Conservation (phyloP, 176 grass and related monocot genomes). For the Zoysia pacifica region DNA sequence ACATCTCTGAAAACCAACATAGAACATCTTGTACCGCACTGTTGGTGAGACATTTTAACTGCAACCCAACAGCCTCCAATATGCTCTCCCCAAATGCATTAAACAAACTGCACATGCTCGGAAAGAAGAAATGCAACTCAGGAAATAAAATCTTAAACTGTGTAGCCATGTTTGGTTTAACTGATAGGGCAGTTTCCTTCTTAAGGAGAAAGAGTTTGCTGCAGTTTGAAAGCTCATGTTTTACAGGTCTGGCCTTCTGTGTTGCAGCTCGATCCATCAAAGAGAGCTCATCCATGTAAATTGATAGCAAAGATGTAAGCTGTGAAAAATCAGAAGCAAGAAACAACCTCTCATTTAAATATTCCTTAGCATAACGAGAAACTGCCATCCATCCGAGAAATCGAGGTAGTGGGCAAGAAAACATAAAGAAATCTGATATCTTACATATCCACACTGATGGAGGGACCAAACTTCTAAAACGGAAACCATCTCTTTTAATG, state of each 20-base stretch:
- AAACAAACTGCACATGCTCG: slow-evolving; percentile 73
- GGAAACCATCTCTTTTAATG: slow-evolving; percentile 59
- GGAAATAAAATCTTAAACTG: slow-evolving; percentile 68
- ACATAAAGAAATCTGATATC: slow-evolving; percentile 69
- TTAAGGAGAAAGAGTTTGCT: slow-evolving; percentile 44
- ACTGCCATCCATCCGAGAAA: slow-evolving; percentile 96
- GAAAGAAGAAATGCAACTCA: slow-evolving; percentile 83
- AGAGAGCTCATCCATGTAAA: slow-evolving; percentile 81
- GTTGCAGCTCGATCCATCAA: slow-evolving; percentile 61
- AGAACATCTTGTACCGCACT: slow-evolving; percentile 81
- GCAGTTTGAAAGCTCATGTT: slow-evolving; percentile 43
- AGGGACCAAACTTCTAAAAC: slow-evolving; percentile 79
- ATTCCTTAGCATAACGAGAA: slow-evolving; percentile 82
- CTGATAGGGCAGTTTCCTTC: slow-evolving; percentile 42
- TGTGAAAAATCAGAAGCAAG: slow-evolving; percentile 95
- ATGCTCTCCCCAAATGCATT: slow-evolving; percentile 72
- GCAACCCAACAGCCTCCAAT: slow-evolving; percentile 85
- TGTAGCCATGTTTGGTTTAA: slow-evolving; percentile 38
- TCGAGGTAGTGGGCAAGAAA: slow-evolving; percentile 63
- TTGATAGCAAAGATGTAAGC: slow-evolving; percentile 80
- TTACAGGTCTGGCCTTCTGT: slow-evolving; percentile 45
- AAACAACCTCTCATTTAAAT: slow-evolving; percentile 65
- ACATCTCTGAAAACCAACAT: slow-evolving; percentile 96
- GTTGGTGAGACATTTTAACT: slow-evolving; percentile 77
- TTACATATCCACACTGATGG: slow-evolving; percentile 84